Evolutionary conservation across 768 basidiomycete species (phyloP), one percentile per base, ranked within the genome.

Genomic region (Hygrocybe coccinea): DNA sequence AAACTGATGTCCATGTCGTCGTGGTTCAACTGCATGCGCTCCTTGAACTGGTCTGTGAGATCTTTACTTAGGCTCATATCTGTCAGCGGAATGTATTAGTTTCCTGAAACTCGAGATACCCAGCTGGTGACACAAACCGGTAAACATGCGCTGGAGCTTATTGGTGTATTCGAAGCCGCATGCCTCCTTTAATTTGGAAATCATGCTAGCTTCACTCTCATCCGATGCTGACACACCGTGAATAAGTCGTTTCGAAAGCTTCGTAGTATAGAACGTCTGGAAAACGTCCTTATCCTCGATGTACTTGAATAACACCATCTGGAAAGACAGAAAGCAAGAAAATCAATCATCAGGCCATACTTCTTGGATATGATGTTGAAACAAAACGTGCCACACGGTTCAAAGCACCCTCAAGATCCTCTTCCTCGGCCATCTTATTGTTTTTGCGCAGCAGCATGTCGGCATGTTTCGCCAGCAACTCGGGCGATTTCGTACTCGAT

Each of bases 271-370:
- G 79, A 95, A 98, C 15, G 89, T 89, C 67, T 95, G 94, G 84
- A 97, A 99, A 11, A 98, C 91, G 61, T 99, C 95, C 76, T 97
- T 97, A 78, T 98, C 95, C 68, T 95, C 92, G 63, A 97, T 88
- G 72, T 97, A 98, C 69, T 94, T 94, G 88, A 99, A 97, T 48
- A 98, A 75, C 12, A 91, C 79, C 94, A 97, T 97, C 95, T 98
- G 65, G 2, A 59, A 36, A 12, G 71, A 56, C 56, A 73, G 69
- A 57, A 47, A 69, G 65, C 54, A 66, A 24, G 36, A 51, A 29
- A 29, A 8, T 8, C 29, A 29, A 4, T 29, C 29, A 8, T 29
- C 29, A 29, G 29, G 8, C 29, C 5, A 22, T 8, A 41, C 71
- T 3, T 65, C 60, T 41, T 25, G 33, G 72, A 61, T 12, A 63